Base-by-base conservation (phyloP, 805 yeast genomes). In the Kazachstania taianensis region DNA sequence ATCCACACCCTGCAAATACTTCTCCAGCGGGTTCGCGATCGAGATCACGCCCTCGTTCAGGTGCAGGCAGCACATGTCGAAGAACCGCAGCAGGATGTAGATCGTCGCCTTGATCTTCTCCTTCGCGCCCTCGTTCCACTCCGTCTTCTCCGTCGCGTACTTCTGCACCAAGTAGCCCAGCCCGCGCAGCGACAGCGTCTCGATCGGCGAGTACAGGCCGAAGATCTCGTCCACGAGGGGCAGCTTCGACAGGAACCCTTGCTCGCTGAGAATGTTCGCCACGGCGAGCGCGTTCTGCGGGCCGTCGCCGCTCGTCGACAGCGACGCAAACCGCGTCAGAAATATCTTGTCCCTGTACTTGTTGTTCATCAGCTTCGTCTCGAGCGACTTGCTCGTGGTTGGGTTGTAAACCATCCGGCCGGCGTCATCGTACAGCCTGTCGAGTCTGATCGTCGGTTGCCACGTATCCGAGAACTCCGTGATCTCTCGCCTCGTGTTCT, bases 361-460 rank as follows among this genome's bases (percentile, higher is more conserved):
- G 35, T 53, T 53, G 33, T 41, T 49, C 51, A 57, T 42, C 19
- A 57, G 35, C 19, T 46, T 44, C 2, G 60, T 51, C 33, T 57
- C 62, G 5, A 55, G 10, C 2, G 60, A 57, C 24, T 46, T 43
- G n/a, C n/a, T n/a, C n/a, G n/a, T n/a, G n/a, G n/a, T n/a, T n/a
- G n/a, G n/a, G n/a, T n/a, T n/a, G n/a, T n/a, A n/a, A n/a, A n/a
- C n/a, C n/a, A n/a, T n/a, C n/a, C n/a, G n/a, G n/a, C n/a, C n/a
- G n/a, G n/a, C n/a, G 9, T 9, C 13, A 18, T 23, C 27, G 30
- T 29, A 19, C 3, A 42, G 30, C 16, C 40, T 40, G 2, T 41
- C 38, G 2, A 35, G 23, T 27, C 49, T 45, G 10, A 50, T 37
- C 6, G 32, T 38, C 7, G 58, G 59, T 30, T 43, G 37, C 52